Evolutionary conservation across 345 rosid genomes (phyloP), one percentile per base, ranked within the genome.

Genomic region (Camelina sativa): DNA sequence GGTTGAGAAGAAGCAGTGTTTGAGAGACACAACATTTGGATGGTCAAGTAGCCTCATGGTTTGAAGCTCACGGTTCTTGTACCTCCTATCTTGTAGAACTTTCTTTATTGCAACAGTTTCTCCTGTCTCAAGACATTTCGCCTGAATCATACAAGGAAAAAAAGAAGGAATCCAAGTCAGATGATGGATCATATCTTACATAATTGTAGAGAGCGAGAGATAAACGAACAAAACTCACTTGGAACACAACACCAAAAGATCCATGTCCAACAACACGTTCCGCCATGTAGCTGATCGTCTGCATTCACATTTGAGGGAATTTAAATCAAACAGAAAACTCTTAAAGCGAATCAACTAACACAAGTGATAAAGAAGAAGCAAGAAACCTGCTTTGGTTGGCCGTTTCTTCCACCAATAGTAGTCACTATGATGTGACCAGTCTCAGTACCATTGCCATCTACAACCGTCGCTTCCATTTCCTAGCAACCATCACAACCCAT

Each of bases 281-380:
- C 7, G 99, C 99, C 98, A 95, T 92, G 84, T 92, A 95, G 81
- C 97, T 95, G 53, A 95, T 90, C 4, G 98, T 92, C 99, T 95
- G 82, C 11, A 82, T 69, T 75, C 28, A 76, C 32, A 67, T 62
- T 50, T 41, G 64, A 74, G 15, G 7, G n/a, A 41, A 22, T 16
- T 6, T 32, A 12, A 40, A 60, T 13, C 7, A 69, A 58, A 41
- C 40, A 46, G 8, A 4, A 19, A 40, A 13, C 5, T 6, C 4
- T 10, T 25, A 25, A 25, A 38, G 43, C 0, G 7, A 54, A 54
- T 9, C 38, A 37, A 58, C 35, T 5, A 22, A 67, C 17, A 25
- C 28, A 3, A 25, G 28, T 25, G 28, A 40, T 11, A 11, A 11
- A 40, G 43, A 38, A 10, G 41, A 40, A 40, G 43, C 43, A 17